Evolutionary conservation across 2,329 filamentous ascomycete genomes (phyloP), one percentile per base, ranked within the genome.

Genomic region (Uncinocarpus reesii): DNA sequence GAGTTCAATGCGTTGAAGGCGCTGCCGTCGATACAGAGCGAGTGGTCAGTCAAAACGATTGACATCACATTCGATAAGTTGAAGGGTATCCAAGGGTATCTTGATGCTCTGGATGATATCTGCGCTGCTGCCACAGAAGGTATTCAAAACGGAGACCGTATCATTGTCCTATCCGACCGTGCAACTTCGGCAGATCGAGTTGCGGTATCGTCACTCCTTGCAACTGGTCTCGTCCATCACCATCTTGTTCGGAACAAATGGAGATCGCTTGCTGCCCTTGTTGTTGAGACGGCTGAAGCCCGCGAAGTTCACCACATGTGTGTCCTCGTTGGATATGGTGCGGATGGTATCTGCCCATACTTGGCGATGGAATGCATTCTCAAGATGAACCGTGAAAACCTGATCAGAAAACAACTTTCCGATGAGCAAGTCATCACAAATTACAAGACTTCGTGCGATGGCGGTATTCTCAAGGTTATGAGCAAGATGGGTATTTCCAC

Each of bases 401-500:
- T 95, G 53, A 93, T 95, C 66, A 84, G 88, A 66, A 95, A 93
- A 77, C 84, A 92, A 66, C 73, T 95, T 36, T 78, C 77, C 16
- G 79, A 92, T 50, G 83, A 94, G 52, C 77, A 82, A 59, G 80
- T 95, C 49, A 89, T 95, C 57, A 81, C 83, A 60, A 96, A 96
- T 73, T 96, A 95, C 77, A 94, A 93, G 72, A 86, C 93, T 67
- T 95, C 90, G 53, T 90, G 86, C 60, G 89, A 95, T 58, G 90
- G 90, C 62, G 90, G 90, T 71, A 95, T 96, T 55, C 75, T 96
- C 55, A 96, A 96, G 70, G 90, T 96, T 65, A 96, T 96, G 90
- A 92, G 84, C 67, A 96, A 96, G 76, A 96, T 96, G 90, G 90
- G 90, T 72, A 96, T 96, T 55, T 95, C 90, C 5, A 96, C 90